These are phyloP conservation scores for Ogataea salicorniae DNA, from an alignment of 805 yeast genomes.

Conservation along the genomic window DNA sequence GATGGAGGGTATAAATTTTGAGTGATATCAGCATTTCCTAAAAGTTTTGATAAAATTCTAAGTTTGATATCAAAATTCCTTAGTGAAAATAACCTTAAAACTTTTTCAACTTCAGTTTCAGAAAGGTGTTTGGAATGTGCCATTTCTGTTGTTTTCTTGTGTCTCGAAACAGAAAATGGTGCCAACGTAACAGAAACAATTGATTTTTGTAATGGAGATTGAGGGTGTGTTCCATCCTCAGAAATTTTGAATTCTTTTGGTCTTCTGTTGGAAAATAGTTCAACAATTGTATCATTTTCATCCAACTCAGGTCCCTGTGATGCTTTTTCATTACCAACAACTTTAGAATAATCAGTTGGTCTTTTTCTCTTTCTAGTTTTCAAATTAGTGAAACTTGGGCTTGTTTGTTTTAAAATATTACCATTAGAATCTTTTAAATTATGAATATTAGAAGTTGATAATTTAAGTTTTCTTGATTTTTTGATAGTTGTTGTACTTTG, in stretches of 20 bases:
- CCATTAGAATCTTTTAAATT: too few relatives aligned
- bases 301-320: too few relatives aligned
- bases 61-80: constrained; percentile 23
- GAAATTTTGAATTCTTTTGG: too few relatives aligned
- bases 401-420: too few relatives aligned
- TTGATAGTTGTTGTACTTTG: too few relatives aligned
- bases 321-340: too few relatives aligned
- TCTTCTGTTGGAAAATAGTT: too few relatives aligned
- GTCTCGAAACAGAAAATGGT: constrained; percentile 10
- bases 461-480: too few relatives aligned
- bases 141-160: constrained; percentile 8
- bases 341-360: neutral
- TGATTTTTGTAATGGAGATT: constrained; percentile 7
- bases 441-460: too few relatives aligned
- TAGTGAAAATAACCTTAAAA: constrained; percentile 17
- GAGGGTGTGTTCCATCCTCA: too few relatives aligned
- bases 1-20: constrained; percentile 12
- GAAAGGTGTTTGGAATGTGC: constrained; percentile 14
- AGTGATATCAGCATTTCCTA: constrained; percentile 11
- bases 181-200: constrained; percentile 13
- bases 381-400: too few relatives aligned
- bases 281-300: too few relatives aligned
- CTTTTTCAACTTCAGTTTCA: constrained; percentile 16
- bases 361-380: neutral
- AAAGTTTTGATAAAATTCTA: constrained; percentile 15